phyloP scores from a whole-genome alignment of 2,329 filamentous ascomycete genomes.

The Fusarium decemcellulare region DNA sequence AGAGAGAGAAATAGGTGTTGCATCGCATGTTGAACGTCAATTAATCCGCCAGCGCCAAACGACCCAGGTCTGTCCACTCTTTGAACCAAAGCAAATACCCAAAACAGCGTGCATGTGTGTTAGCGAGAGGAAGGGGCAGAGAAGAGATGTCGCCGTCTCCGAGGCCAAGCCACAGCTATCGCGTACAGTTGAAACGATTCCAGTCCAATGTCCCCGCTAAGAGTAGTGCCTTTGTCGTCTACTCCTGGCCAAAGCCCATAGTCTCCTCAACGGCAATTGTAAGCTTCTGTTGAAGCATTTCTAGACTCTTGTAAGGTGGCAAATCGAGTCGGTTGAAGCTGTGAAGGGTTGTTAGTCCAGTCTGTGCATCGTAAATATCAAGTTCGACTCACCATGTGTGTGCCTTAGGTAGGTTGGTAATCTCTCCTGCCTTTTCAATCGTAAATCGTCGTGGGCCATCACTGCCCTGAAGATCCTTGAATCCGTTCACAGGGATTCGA shows the following conservation, averaged over 20 bases:
- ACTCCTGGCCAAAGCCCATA: slow-evolving; percentile 98
- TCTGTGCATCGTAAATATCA: background rate
- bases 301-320: slow-evolving; percentile 91
- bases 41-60: slow-evolving; percentile 51
- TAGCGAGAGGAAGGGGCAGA: slow-evolving; percentile 39
- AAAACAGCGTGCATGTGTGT: slow-evolving; percentile 42
- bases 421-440: slow-evolving; percentile 96
- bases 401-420: slow-evolving; percentile 92
- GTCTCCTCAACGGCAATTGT: slow-evolving; percentile 99
- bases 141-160: slow-evolving; percentile 30
- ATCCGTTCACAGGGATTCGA: slow-evolving; percentile 98
- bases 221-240: slow-evolving; percentile 52
- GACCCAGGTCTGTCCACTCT: slow-evolving; percentile 49
- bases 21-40: slow-evolving; percentile 46
- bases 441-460: slow-evolving; percentile 96
- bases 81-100: slow-evolving; percentile 51
- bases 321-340: slow-evolving; percentile 98
- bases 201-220: slow-evolving; percentile 31
- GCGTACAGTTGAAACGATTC: slow-evolving; percentile 23
- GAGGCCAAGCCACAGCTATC: slow-evolving; percentile 36
- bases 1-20: slow-evolving; percentile 35
- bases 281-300: slow-evolving; percentile 88
- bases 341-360: slow-evolving; percentile 41
- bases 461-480: slow-evolving; percentile 98
- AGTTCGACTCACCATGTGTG: slow-evolving; percentile 87